phyloP scores from a whole-genome alignment of 192 early-diverging fungal genomes.

The Glomus cerebriforme region DNA sequence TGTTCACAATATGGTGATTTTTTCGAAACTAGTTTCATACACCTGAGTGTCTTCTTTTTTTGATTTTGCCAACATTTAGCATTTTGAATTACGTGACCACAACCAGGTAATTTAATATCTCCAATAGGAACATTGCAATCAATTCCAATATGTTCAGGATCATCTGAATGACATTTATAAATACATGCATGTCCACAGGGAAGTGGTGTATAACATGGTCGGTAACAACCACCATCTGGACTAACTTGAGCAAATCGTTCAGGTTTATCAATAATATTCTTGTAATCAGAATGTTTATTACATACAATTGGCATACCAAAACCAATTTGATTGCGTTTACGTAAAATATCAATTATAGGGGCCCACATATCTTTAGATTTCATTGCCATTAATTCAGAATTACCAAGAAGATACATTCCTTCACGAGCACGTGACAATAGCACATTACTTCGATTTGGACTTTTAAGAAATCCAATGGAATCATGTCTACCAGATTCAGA shows the following conservation, averaged over 20 bases:
- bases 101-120: not conserved
- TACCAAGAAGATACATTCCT: conserved; percentile 61
- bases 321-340: conserved; percentile 38
- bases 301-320: conserved; percentile 50
- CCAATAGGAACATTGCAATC: not conserved
- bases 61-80: not conserved
- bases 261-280: conserved; percentile 32
- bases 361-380: conserved; percentile 41
- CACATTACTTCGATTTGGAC: conserved; percentile 58
- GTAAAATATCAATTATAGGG: conserved; percentile 41
- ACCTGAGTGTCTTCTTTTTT: conserved; percentile 18
- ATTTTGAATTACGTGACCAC: not conserved
- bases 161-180: conserved; percentile 32
- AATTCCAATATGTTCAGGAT: conserved; percentile 41
- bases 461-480: conserved; percentile 57
- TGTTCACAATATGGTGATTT: conserved; percentile 48
- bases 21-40: conserved; percentile 27
- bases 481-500: conserved; percentile 21
- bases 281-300: conserved; percentile 45
- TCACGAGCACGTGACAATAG: conserved; percentile 58
- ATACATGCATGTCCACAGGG: conserved; percentile 59
- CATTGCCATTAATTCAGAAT: conserved; percentile 40
- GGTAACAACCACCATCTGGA: conserved; percentile 58
- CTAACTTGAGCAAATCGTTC: conserved; percentile 37
- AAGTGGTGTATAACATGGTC: conserved; percentile 43